Evolutionary conservation across 305 asterid genomes (phyloP).

Genomic region (Caryopteris hybrid): DNA sequence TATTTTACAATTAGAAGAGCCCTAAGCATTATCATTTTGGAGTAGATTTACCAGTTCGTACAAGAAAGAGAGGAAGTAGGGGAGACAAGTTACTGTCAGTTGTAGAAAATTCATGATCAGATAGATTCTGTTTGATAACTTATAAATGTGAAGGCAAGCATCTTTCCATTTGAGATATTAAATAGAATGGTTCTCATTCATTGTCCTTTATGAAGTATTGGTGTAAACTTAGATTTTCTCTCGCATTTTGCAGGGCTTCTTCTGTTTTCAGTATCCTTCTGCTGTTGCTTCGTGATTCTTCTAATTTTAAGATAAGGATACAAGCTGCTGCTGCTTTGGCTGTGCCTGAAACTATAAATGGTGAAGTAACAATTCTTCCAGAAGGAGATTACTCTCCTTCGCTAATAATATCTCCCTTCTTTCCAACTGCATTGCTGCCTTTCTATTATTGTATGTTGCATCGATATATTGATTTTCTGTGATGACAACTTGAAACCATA

Average conservation of each 20-base stretch:
- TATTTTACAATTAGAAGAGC: not conserved
- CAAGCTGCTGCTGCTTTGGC: slow-evolving; percentile 99
- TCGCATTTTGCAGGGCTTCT: slow-evolving; percentile 66
- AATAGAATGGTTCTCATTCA: not conserved
- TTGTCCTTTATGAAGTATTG: not conserved
- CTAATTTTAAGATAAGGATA: slow-evolving; percentile 91
- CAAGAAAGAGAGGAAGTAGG: not conserved
- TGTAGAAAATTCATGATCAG: not conserved
- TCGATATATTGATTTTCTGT: slow-evolving; percentile 1
- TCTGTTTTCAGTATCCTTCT: slow-evolving; percentile 84
- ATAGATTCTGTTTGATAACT: not conserved
- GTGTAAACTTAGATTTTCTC: slow-evolving; percentile 8
- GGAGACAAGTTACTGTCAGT: not conserved
- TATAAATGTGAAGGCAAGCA: not conserved
- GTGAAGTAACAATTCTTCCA: slow-evolving; percentile 32
- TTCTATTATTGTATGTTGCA: not conserved
- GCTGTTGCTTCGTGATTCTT: slow-evolving; percentile 84
- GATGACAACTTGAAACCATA: not conserved
- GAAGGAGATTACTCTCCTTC: slow-evolving; percentile 10
- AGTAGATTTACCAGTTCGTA: not conserved
- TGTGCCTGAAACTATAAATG: slow-evolving; percentile 75
- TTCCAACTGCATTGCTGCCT: not conserved
- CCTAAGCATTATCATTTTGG: not conserved
- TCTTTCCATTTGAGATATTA: slow-evolving; percentile 1
- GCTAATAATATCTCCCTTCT: slow-evolving; percentile 7